Percentiles rank a stretch among this genome's conserved stretches.
phyloP scores from a whole-genome alignment of 2,329 filamentous ascomycete species.

The Aspergillus sp. region DNA sequence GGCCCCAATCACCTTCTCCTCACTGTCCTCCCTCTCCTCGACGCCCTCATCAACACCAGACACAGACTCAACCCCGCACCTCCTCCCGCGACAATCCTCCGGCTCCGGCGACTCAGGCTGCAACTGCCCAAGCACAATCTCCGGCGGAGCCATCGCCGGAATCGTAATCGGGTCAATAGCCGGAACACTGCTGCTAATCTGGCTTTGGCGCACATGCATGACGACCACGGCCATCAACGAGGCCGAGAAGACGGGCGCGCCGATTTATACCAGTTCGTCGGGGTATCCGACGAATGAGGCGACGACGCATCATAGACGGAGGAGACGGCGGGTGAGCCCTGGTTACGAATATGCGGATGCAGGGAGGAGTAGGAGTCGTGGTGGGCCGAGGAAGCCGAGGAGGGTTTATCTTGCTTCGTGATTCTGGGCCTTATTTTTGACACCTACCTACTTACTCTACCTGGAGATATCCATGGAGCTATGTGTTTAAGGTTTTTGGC shows the following conservation, averaged over 20 bases:
- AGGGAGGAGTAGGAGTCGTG: constrained; percentile 8
- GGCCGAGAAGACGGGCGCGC: constrained; percentile 17
- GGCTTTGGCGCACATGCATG: constrained; percentile 34
- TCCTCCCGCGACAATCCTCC: constrained; percentile 12
- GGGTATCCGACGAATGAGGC: constrained; percentile 26
- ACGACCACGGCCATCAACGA: constrained; percentile 8
- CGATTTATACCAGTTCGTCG: constrained; percentile 15
- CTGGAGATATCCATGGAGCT: not conserved
- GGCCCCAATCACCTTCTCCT: not conserved
- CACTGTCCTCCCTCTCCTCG: not conserved
- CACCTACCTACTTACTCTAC: no score
- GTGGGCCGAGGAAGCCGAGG: constrained; percentile 32
- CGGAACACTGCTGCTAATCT: constrained; percentile 36
- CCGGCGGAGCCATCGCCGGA: constrained; percentile 39
- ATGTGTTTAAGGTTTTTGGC: not conserved
- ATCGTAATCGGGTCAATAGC: constrained; percentile 42
- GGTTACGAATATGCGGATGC: constrained; percentile 26
- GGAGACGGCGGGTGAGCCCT: constrained; percentile 18
- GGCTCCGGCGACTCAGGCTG: constrained; percentile 4
- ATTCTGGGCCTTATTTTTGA: not conserved
- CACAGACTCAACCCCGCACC: not conserved
- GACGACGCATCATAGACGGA: constrained; percentile 18
- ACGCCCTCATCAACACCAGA: not conserved
- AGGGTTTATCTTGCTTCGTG: constrained; percentile 35
- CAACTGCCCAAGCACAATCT: constrained; percentile 27